Conservation (phyloP, 805 yeast genomes). For the Nakazawaea laoshanensis region DNA sequence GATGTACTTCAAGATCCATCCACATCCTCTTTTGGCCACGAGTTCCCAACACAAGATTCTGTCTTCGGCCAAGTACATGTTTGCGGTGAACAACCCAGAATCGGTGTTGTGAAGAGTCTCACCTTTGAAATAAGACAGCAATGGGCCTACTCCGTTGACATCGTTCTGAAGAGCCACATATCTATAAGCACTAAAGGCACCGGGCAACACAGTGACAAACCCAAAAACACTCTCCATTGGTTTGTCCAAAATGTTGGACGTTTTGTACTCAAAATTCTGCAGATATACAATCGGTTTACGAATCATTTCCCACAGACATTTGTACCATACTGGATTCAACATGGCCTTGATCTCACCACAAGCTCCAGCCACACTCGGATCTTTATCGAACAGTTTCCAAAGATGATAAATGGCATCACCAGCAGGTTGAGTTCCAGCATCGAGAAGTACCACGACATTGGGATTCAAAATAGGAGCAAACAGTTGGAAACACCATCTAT, state of each 20-base stretch:
- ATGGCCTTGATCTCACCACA: conserved; percentile 95
- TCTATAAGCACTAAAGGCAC: conserved; percentile 94
- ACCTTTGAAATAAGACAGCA: conserved; percentile 87
- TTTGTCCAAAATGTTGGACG: conserved; percentile 89
- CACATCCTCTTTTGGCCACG: conserved; percentile 69
- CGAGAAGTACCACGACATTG: conserved; percentile 72
- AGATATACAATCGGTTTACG: conserved; percentile 81
- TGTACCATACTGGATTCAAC: conserved; percentile 44
- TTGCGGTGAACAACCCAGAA: conserved; percentile 82
- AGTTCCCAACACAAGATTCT: conserved; percentile 91
- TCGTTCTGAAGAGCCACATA: conserved; percentile 66
- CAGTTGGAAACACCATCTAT: conserved; percentile 94
- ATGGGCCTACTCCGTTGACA: conserved; percentile 58
- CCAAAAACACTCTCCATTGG: conserved; percentile 96
- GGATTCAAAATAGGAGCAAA: conserved; percentile 81
- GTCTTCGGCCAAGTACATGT: conserved; percentile 97
- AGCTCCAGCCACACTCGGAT: conserved; percentile 87
- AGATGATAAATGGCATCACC: conserved; percentile 77
- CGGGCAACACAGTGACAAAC: conserved; percentile 88
- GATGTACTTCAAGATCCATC: conserved; percentile 80
- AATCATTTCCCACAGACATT: conserved; percentile 6
- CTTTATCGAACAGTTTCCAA: conserved; percentile 79
- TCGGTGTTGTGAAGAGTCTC: conserved; percentile 67
- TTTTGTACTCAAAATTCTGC: conserved; percentile 94
- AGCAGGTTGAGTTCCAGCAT: conserved; percentile 92